phyloP scores from a whole-genome alignment of 306 rosid species.

The Pterocarpus santalinus region DNA sequence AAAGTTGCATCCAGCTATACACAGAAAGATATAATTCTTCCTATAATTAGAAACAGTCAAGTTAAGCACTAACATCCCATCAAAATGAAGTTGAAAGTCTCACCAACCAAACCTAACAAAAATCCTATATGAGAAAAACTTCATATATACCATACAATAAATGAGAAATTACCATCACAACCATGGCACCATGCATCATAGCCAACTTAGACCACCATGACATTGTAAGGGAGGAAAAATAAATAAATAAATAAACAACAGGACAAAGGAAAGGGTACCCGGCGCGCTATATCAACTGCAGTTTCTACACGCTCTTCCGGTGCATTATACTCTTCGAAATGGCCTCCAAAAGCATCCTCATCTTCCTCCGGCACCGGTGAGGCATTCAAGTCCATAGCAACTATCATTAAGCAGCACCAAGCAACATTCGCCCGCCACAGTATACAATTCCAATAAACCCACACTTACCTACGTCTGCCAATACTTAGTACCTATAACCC shows the following conservation, averaged over 20 bases:
- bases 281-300: slow-evolving; percentile 86
- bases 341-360: slow-evolving; percentile 78
- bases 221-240: background rate
- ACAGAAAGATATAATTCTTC: background rate
- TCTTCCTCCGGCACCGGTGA: slow-evolving; percentile 97
- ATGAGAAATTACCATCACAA: background rate
- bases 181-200: background rate
- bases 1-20: slow-evolving; percentile 26
- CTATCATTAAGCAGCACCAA: slow-evolving; percentile 77
- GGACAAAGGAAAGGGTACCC: slow-evolving; percentile 61
- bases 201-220: slow-evolving; percentile 5
- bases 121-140: background rate
- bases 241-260: background rate
- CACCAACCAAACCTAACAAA: slow-evolving; percentile 3
- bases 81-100: slow-evolving; percentile 36
- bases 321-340: slow-evolving; percentile 61
- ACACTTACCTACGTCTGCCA: slow-evolving; percentile 30
- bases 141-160: background rate
- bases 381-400: slow-evolving; percentile 98
- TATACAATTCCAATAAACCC: slow-evolving; percentile 8
- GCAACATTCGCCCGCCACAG: slow-evolving; percentile 57
- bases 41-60: slow-evolving; percentile 28
- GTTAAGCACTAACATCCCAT: slow-evolving; percentile 18
- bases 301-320: slow-evolving; percentile 82
- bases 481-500: slow-evolving; percentile 25